These are phyloP conservation scores for Articulospora tetracladia DNA, from an alignment of 495 filamentous ascomycete species.

Conservation along the genomic window DNA sequence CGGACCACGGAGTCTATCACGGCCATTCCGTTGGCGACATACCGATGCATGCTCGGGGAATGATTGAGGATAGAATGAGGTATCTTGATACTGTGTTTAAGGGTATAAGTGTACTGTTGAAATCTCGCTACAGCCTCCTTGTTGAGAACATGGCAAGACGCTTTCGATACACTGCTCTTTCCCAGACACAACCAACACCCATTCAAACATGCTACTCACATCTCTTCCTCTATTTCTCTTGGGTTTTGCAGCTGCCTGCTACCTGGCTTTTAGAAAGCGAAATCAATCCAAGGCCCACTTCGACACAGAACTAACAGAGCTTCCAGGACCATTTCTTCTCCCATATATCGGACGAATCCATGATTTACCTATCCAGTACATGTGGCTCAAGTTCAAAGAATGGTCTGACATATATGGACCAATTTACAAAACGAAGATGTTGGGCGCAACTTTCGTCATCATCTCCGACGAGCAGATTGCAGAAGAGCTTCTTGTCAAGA, in stretches of 20 bases:
- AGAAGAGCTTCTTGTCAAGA: constrained; percentile 56
- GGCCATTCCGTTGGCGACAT: background rate
- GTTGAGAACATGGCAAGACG: too few species aligned
- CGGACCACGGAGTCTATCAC: background rate
- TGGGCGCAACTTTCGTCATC: constrained; percentile 53
- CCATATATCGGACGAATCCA: constrained; percentile 55
- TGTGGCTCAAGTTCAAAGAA: constrained; percentile 56
- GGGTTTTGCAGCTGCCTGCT: background rate
- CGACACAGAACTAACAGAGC: background rate
- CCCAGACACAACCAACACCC: too few species aligned
- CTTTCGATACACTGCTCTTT: too few species aligned
- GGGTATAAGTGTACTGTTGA: too few species aligned
- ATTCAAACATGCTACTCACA: too few species aligned
- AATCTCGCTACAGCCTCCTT: too few species aligned
- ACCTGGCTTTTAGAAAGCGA: too few species aligned
- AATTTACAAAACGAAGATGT: constrained; percentile 56
- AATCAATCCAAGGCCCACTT: too few species aligned
- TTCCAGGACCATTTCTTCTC: constrained; percentile 4
- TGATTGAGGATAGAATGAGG: background rate
- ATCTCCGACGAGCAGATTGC: constrained; percentile 54
- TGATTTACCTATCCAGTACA: constrained; percentile 44
- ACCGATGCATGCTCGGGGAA: too few species aligned
- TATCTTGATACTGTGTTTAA: background rate
- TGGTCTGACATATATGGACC: constrained; percentile 62
- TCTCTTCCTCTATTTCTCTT: too few species aligned